Evolutionary conservation across 2,329 filamentous ascomycete genomes (phyloP), one percentile per base, ranked within the genome.

Genomic region (Tolypocladium tropicale): DNA sequence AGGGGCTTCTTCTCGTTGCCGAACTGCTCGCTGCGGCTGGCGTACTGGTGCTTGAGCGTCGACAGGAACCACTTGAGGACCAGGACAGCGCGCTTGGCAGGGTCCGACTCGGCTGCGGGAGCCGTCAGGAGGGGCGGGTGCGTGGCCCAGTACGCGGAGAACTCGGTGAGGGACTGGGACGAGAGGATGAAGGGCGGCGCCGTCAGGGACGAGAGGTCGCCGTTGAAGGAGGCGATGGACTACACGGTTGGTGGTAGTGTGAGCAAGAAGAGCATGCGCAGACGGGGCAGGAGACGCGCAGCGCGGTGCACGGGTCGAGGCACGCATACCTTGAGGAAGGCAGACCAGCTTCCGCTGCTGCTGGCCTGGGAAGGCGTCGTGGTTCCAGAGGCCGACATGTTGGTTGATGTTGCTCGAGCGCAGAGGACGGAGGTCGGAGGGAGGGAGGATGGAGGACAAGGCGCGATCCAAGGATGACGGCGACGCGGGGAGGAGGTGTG

Each of bases 51-150:
- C 76, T 94, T 95, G 54, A 97, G 78, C 4, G 92, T 96, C 66
- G 85, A 92, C 55, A 97, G 75, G 75, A 96, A 97, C 93, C 93
- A 97, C 73, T 93, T 95, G 64, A 96, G 77, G n/a, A 97, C 93
- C 36, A 93, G 78, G 62, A 95, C 74, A 23, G 90, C 86, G 59
- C 93, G 85, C 76, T 90, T 94, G 65, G 88, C 83, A 0, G 91
- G 82, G 68, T 95, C 88, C 54, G 84, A 65, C 70, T 96, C 91
- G 57, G 80, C 79, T 52, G 90, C 88, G 3, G 93, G 90, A 14
- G 92, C 91, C 58, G 90, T 84, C 63, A 97, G 88, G 58, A 96
- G 74, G 21, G 77, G 72, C 4, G 89, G 89, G 66, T 91, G 86
- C 63, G 90, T 88, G 60, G 85, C 85, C 89, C 89, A 93, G 75